A percentile compares a stretch with the other conserved stretches of the same genome.
phyloP scores from a whole-genome alignment of 2,329 filamentous ascomycete genomes.

The Claviceps cyperi region DNA sequence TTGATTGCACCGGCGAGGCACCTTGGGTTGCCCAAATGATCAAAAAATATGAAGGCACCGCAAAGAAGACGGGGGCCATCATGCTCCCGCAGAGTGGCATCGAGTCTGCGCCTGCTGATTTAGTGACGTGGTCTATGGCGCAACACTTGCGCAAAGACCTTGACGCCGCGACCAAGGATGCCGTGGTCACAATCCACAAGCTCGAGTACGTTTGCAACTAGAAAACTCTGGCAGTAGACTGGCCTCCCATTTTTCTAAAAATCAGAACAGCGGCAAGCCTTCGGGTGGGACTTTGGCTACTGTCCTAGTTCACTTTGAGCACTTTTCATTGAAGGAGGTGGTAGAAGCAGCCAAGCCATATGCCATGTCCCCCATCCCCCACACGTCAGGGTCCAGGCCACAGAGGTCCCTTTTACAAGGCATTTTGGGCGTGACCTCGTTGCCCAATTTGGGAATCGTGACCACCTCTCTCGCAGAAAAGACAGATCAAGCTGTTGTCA shows the following conservation, averaged over 20 bases:
- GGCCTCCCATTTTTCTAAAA: background rate
- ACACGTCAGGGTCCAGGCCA: constrained; percentile 19
- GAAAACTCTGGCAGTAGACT: background rate
- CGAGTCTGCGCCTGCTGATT: constrained; percentile 47
- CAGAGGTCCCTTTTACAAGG: constrained; percentile 23
- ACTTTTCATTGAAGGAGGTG: constrained; percentile 34
- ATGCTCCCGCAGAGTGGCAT: constrained; percentile 48
- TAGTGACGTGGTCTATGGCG: constrained; percentile 40
- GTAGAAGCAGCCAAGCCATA: constrained; percentile 33
- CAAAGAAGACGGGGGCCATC: constrained; percentile 39
- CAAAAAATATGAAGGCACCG: constrained; percentile 38
- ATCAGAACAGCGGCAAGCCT: constrained; percentile 19
- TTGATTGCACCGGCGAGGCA: constrained; percentile 48
- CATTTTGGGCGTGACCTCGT: constrained; percentile 33
- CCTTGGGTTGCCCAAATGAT: constrained; percentile 47
- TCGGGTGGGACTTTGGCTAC: constrained; percentile 60
- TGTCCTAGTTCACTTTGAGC: constrained; percentile 42
- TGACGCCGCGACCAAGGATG: constrained; percentile 34
- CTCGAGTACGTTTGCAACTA: constrained; percentile 19
- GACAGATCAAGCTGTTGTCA: constrained; percentile 40
- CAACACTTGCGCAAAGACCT: constrained; percentile 35
- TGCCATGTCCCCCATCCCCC: constrained; percentile 41
- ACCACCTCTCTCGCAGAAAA: constrained; percentile 35
- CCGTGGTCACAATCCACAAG: constrained; percentile 34
- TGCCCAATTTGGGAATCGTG: constrained; percentile 39